Evolutionary conservation across 306 rosid species (phyloP).

Genomic region (Alnus rubra): DNA sequence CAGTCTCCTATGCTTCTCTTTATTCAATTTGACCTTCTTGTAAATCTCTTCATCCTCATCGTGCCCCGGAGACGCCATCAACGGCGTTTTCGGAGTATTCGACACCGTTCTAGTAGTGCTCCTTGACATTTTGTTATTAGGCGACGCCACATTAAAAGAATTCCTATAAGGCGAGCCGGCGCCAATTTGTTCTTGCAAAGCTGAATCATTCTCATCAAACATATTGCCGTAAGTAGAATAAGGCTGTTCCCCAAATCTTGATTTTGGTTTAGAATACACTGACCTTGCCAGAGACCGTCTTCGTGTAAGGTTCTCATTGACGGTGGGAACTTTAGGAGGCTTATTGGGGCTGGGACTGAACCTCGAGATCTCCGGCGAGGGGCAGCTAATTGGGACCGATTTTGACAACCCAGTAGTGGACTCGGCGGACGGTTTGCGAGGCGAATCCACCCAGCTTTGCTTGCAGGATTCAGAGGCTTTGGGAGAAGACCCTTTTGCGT

Average conservation of each 20-base stretch:
- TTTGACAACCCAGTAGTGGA: slow-evolving; percentile 12
- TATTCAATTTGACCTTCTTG: slow-evolving; percentile 56
- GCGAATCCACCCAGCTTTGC: slow-evolving; percentile 32
- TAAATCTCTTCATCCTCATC: slow-evolving; percentile 67
- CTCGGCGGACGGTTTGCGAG: slow-evolving; percentile 23
- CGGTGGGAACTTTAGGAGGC: slow-evolving; percentile 55
- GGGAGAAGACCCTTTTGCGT: slow-evolving; percentile 30
- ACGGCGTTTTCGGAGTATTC: slow-evolving; percentile 45
- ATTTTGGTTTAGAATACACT: slow-evolving; percentile 65
- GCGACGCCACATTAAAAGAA: slow-evolving; percentile 51
- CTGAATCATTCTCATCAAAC: slow-evolving; percentile 47
- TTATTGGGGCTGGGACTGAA: slow-evolving; percentile 49
- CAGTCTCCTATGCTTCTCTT: slow-evolving; percentile 46
- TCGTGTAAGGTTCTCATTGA: slow-evolving; percentile 35
- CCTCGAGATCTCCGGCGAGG: slow-evolving; percentile 54
- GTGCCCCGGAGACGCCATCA: slow-evolving; percentile 44
- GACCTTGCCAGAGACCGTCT: slow-evolving; percentile 61
- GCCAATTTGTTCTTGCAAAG: slow-evolving; percentile 43
- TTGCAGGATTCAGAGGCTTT: slow-evolving; percentile 27
- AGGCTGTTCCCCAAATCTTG: slow-evolving; percentile 79
- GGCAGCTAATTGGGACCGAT: slow-evolving; percentile 44
- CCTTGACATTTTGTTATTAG: slow-evolving; percentile 37
- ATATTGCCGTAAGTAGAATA: slow-evolving; percentile 34
- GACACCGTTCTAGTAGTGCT: slow-evolving; percentile 38
- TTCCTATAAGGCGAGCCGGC: slow-evolving; percentile 46